A percentile compares a stretch with the other conserved stretches of the same genome.
phyloP scores from a whole-genome alignment of 2,329 filamentous ascomycete species.

The Aspergillus novofumigatus region DNA sequence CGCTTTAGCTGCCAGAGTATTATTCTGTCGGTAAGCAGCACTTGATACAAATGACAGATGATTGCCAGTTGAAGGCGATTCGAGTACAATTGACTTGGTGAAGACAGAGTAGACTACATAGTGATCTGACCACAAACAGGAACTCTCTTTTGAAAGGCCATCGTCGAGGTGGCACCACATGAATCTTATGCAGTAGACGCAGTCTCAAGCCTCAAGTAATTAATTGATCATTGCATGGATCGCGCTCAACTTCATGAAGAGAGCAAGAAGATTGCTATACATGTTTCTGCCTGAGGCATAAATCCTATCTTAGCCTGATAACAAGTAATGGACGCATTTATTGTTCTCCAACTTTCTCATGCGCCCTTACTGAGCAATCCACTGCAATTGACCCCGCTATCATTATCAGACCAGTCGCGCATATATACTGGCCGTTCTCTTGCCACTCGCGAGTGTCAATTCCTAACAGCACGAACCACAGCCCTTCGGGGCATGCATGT shows the following conservation, averaged over 20 bases:
- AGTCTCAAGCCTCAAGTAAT: neutral
- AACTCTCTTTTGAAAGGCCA: too few relatives aligned
- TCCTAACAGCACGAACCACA: conserved; percentile 6
- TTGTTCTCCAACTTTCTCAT: neutral
- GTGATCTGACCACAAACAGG: too few relatives aligned
- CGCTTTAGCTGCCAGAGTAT: too few relatives aligned
- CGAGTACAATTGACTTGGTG: too few relatives aligned
- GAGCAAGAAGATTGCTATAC: neutral
- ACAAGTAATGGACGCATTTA: neutral
- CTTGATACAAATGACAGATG: too few relatives aligned
- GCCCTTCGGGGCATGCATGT: conserved; percentile 22
- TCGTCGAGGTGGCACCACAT: neutral
- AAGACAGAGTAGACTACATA: too few relatives aligned
- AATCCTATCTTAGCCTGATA: neutral
- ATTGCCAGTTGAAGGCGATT: too few relatives aligned
- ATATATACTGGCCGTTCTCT: neutral
- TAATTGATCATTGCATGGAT: neutral
- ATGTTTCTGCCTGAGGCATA: conserved; percentile 17
- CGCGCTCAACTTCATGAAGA: too few relatives aligned
- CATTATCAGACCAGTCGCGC: neutral
- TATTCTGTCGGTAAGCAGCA: too few relatives aligned
- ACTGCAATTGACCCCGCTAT: neutral
- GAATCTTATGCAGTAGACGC: neutral
- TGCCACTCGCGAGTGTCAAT: neutral
- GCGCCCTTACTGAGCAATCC: neutral